Conservation (phyloP, 768 basidiomycete species). For the Pleurotus ostreatus region DNA sequence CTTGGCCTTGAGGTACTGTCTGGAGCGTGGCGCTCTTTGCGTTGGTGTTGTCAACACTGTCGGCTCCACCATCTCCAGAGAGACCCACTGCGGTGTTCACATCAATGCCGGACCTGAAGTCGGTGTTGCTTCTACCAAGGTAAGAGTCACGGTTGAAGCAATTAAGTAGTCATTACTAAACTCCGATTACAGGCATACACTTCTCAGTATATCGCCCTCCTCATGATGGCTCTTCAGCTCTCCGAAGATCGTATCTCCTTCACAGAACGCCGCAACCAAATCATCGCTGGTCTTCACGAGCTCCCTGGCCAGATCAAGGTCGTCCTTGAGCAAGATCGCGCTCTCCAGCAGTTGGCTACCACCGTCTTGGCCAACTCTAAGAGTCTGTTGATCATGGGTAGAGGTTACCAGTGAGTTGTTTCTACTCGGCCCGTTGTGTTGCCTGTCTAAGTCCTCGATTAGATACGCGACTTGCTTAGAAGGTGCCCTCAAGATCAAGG, state of each 20-base stretch:
- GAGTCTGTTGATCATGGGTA: slow-evolving; percentile 92
- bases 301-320: slow-evolving; percentile 86
- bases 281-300: slow-evolving; percentile 90
- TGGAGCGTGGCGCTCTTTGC: slow-evolving; percentile 94
- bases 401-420: slow-evolving; percentile 80
- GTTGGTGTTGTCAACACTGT: slow-evolving; percentile 99
- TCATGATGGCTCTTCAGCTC: slow-evolving; percentile 98
- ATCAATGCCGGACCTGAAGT: slow-evolving; percentile 99
- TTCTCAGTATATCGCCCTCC: slow-evolving; percentile 95
- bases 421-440: not conserved
- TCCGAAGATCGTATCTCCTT: slow-evolving; percentile 96
- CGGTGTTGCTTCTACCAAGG: slow-evolving; percentile 98
- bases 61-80: slow-evolving; percentile 94
- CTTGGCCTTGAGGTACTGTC: slow-evolving; percentile 90
- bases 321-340: slow-evolving; percentile 75
- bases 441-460: not conserved
- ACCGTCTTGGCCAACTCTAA: slow-evolving; percentile 73
- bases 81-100: slow-evolving; percentile 99
- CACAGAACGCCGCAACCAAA: slow-evolving; percentile 83
- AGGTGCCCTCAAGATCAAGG: slow-evolving; percentile 99
- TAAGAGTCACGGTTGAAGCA: slow-evolving; percentile 20
- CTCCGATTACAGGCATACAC: slow-evolving; percentile 74
- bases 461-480: slow-evolving; percentile 96
- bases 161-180: not conserved
- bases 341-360: slow-evolving; percentile 79